Evolutionary conservation across 2,329 filamentous ascomycete genomes (phyloP), one percentile per base, ranked within the genome.

Genomic region (Aspergillus ochraceoroseus): DNA sequence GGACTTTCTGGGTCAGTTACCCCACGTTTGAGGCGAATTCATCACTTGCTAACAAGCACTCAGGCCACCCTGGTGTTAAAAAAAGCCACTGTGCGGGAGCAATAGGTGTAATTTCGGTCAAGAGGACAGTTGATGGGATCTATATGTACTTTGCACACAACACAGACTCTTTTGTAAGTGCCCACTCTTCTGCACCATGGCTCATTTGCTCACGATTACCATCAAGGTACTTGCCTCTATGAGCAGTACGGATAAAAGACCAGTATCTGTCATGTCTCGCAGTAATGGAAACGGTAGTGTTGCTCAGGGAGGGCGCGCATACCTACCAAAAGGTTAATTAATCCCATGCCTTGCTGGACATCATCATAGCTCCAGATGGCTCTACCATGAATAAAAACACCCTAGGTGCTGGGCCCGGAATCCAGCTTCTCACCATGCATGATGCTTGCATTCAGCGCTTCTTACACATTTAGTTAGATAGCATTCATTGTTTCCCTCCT

Each of bases 111-210:
- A 81, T 98, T 71, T 81, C 82, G 1, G 85, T 95, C 55, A 96
- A 96, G 70, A 92, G 88, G 70, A 83, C 78, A 0, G 72, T 71
- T 8, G 73, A 77, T 14, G 88, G 87, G 1, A 80, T 87, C 49
- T 87, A 85, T 58, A 76, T 98, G 36, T 90, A 90, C 64, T 98
- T 94, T 68, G 89, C 85, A 1, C 92, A 98, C 71, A 98, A 96
- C 59, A 98, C 92, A 0, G 90, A 96, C 61, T 83, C 79, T 1
- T 83, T 84, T 57, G 77, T 75, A 58, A 61, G 70, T 57, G 15
- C 26, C 19, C 11, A 3, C 14, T 5, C 3, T 18, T 25, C 2
- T 7, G 3, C 3, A 13, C 5, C 1, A 5, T 26, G 5, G 13
- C 17, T 2, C n/a, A 14, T 29, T 28, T 22, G 7, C 49, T 54